Evolutionary conservation across 1,284 basidiomycete species (phyloP), one percentile per base, ranked within the genome.

Genomic region (Austroboletus niveus): DNA sequence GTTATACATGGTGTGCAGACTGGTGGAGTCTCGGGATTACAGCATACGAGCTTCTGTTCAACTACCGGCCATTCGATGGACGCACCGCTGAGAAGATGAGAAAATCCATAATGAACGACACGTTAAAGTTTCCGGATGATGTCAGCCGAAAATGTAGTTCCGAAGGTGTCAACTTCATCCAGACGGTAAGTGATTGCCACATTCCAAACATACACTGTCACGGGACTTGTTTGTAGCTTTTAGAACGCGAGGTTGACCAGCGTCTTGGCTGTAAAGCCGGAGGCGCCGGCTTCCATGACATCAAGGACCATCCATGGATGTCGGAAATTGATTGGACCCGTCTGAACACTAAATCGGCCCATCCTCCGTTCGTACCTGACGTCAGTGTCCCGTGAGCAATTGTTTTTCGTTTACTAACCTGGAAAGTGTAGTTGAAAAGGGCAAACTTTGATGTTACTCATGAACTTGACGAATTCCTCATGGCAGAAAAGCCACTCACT

Each of bases 371-470:
- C 65, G 85, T 92, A 56, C 96, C 94, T 34, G 92, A 98, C 66
- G 91, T 93, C 60, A 59, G 90, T 82, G 17, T 39, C 30, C 15
- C 10, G 12, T 14, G 45, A 7, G 38, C 3, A 29, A 15, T n/a
- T 32, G 0, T 15, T 32, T 12, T 31, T 17, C 20, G 7, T 53
- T 45, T 50, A 15, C 55, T 63, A 42, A 65, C 47, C 47, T 29
- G 41, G 53, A 49, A 9, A 14, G 45, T 54, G 24, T 64, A 96
- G 92, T 84, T 87, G 67, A 94, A 94, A 68, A 89, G 89, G 69
- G 92, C 94, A 31, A 98, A 98, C 72, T 99, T 99, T 70, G 96
- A 99, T 64, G 92, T 96, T 30, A 88, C 93, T 35, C 94, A 98
- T 68, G 96, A 98, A 73, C 80, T 98, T 8, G 95, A 99, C 67